A percentile compares a stretch with the other conserved stretches of the same genome.
Evolutionary conservation across 2,329 filamentous ascomycete species (phyloP).

Genomic region (Colletotrichum lini): DNA sequence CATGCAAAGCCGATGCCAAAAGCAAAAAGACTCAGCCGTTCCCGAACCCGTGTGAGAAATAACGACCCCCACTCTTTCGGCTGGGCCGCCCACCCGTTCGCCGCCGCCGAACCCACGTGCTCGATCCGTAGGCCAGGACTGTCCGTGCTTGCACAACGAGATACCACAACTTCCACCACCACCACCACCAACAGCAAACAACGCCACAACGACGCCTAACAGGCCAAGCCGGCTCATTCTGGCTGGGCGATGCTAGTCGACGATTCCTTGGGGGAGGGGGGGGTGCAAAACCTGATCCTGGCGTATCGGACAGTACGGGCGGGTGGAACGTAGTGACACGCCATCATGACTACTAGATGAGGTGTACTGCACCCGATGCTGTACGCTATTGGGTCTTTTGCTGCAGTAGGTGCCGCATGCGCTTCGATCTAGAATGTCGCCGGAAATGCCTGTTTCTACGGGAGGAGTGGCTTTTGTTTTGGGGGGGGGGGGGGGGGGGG

Average conservation of each 20-base stretch:
- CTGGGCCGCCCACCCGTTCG: constrained; percentile 20
- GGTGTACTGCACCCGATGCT: neutral
- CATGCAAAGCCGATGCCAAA: constrained; percentile 1
- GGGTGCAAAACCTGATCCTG: neutral
- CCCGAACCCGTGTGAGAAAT: constrained; percentile 12
- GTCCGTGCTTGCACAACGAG: constrained; percentile 3
- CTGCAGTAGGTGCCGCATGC: neutral
- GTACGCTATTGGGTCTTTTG: constrained; percentile 20
- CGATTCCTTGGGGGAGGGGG: neutral
- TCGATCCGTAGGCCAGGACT: constrained; percentile 37
- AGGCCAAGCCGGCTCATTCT: constrained; percentile 16
- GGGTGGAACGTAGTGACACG: neutral
- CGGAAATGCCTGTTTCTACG: constrained; percentile 1
- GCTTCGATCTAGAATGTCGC: constrained; percentile 20
- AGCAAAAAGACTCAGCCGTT: constrained; percentile 1
- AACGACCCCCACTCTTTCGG: constrained; percentile 12
- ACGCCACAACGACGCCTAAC: too few relatives aligned
- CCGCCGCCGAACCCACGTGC: constrained; percentile 37
- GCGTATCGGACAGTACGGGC: neutral
- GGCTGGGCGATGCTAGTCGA: constrained; percentile 27
- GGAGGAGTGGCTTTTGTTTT: constrained; percentile 8
- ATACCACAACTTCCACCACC: neutral
- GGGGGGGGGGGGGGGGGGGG: too few relatives aligned
- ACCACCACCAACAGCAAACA: too few relatives aligned
- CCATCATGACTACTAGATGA: constrained; percentile 22